Conservation (phyloP, 2,329 filamentous ascomycete species). For the Didymosphaeria variabile region DNA sequence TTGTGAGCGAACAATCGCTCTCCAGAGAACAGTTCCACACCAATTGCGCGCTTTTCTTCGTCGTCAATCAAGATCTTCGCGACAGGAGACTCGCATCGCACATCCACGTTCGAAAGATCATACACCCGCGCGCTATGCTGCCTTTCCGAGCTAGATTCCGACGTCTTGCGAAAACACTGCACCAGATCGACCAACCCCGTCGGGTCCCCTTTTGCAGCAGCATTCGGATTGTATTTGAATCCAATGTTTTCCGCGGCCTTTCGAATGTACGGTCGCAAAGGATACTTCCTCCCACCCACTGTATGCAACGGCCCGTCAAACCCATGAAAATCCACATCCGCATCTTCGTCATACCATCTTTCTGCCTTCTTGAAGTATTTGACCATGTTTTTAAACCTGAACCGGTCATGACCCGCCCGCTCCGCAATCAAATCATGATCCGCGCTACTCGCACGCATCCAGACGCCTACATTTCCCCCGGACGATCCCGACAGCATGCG, state of each 20-base stretch:
- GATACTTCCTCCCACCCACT: constrained; percentile 25
- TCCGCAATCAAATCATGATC: constrained; percentile 26
- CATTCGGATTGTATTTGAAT: constrained; percentile 22
- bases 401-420: constrained; percentile 24
- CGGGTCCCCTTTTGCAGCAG: constrained; percentile 23
- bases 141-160: constrained; percentile 19
- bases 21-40: constrained; percentile 43
- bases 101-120: constrained; percentile 25
- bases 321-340: constrained; percentile 17
- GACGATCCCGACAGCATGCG: constrained; percentile 28
- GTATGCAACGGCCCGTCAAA: constrained; percentile 31
- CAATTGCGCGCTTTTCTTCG: constrained; percentile 25
- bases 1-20: constrained; percentile 32
- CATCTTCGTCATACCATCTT: constrained; percentile 21
- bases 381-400: constrained; percentile 19
- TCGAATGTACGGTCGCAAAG: constrained; percentile 21
- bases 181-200: constrained; percentile 18
- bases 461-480: constrained; percentile 26
- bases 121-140: constrained; percentile 33
- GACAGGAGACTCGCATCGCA: constrained; percentile 20
- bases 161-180: constrained; percentile 26
- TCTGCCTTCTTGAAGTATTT: constrained; percentile 1
- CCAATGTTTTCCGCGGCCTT: constrained; percentile 23
- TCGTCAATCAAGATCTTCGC: constrained; percentile 28
- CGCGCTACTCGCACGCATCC: constrained; percentile 26